Evolutionary conservation across 768 basidiomycete species (phyloP).

Genomic region (Coprinopsis marcescibilis): DNA sequence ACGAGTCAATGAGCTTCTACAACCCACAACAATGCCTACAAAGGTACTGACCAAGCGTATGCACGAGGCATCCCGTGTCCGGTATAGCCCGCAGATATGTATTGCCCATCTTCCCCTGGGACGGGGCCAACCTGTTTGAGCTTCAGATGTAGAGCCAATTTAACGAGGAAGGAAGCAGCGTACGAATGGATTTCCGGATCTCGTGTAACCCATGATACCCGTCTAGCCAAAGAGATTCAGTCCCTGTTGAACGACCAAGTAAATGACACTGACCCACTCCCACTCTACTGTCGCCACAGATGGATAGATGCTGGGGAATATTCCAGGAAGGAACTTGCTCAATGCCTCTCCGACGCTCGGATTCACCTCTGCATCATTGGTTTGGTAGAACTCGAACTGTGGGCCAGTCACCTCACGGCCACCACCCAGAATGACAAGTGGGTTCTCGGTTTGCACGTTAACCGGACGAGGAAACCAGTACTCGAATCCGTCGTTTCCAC

Average conservation of each 20-base stretch:
- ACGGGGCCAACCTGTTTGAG: slow-evolving; percentile 4
- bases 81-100: slow-evolving; percentile 64
- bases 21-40: not conserved
- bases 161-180: slow-evolving; percentile 18
- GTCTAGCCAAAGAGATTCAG: slow-evolving; percentile 50
- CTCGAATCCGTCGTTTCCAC: slow-evolving; percentile 48
- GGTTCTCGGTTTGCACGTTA: slow-evolving; percentile 26
- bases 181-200: slow-evolving; percentile 60
- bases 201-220: slow-evolving; percentile 78
- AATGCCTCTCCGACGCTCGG: slow-evolving; percentile 41
- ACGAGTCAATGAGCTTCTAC: not conserved
- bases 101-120: slow-evolving; percentile 45
- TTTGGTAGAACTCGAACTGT: slow-evolving; percentile 41
- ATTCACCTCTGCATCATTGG: slow-evolving; percentile 56
- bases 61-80: slow-evolving; percentile 82
- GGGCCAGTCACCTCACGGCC: slow-evolving; percentile 43
- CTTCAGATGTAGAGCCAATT: not conserved
- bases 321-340: slow-evolving; percentile 50
- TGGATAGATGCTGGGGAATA: slow-evolving; percentile 53
- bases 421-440: slow-evolving; percentile 72
- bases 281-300: slow-evolving; percentile 51
- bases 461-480: slow-evolving; percentile 79
- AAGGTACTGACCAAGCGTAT: slow-evolving; percentile 54
- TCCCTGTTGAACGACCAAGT: not conserved
- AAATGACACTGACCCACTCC: slow-evolving; percentile 63